A percentile compares a stretch with the other conserved stretches of the same genome.
Evolutionary conservation across 768 basidiomycete genomes (phyloP).

Genomic region (Tricholoma terreum): DNA sequence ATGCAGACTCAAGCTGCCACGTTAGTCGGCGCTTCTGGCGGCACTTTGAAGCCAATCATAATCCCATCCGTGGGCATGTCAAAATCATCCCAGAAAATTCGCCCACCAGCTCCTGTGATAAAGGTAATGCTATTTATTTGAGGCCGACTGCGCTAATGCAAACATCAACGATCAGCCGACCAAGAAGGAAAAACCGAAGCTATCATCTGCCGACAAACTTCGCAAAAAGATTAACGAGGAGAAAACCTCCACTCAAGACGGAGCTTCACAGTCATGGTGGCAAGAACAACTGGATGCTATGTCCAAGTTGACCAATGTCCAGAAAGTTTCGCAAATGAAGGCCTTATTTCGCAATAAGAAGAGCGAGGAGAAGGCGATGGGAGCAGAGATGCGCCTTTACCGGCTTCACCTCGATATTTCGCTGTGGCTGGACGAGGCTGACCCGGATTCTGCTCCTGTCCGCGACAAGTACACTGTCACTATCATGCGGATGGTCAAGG

Average conservation of each 20-base stretch:
- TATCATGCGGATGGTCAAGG: constrained; percentile 48
- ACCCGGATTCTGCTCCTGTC: constrained; percentile 31
- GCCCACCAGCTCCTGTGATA: background rate
- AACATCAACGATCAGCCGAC: constrained; percentile 6
- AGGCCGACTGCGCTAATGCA: background rate
- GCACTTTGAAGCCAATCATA: constrained; percentile 46
- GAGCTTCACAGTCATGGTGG: constrained; percentile 51
- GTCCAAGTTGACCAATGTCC: constrained; percentile 27
- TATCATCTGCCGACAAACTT: constrained; percentile 25
- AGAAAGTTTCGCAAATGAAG: constrained; percentile 33
- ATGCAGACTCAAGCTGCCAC: constrained; percentile 60
- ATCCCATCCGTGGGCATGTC: constrained; percentile 41
- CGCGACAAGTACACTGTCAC: constrained; percentile 46
- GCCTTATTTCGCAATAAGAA: constrained; percentile 45
- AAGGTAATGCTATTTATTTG: background rate
- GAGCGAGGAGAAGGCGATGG: constrained; percentile 39
- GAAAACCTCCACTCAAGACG: constrained; percentile 39
- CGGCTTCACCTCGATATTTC: constrained; percentile 48
- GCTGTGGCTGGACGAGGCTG: constrained; percentile 49
- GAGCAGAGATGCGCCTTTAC: constrained; percentile 50
- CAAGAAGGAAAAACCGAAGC: constrained; percentile 16
- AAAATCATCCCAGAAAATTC: background rate
- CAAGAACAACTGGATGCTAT: constrained; percentile 41
- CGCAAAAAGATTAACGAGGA: constrained; percentile 43
- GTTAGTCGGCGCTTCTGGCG: constrained; percentile 60